Evolutionary conservation across 164 flowering plant species (phyloP), one percentile per base, ranked within the genome.

Genomic region (Santalum album): DNA sequence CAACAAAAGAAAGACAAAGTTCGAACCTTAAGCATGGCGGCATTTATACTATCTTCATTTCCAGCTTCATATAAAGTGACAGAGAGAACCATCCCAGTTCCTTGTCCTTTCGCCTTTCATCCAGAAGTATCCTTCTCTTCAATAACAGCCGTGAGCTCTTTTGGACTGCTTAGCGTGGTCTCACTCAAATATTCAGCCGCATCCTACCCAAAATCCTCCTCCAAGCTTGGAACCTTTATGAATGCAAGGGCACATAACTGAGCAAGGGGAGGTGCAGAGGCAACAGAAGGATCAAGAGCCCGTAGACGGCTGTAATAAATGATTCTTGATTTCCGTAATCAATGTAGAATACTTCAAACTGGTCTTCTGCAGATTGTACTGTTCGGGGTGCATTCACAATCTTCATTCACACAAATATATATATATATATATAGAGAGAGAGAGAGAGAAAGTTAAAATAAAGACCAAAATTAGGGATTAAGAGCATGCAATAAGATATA

Each of bases 271-370:
- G 97, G 87, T 46, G 78, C 65, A 22, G 86, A 59, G 21, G 96
- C 70, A 7, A 87, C 67, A 2, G 97, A 81, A 57, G 95, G 64
- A 60, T 83, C 95, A 55, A 90, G 51, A 44, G 96, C 95, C 32
- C 96, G 80, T 53, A 94, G 63, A 26, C 65, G 72, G 56, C 78
- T 74, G 75, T 75, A 94, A 32, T 83, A 60, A 65, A 86, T 75
- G 0, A 54, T 67, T 90, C 99, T 73, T 94, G 99, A 66, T 87
- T 94, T 29, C 99, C 99, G 58, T 84, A 94, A 57, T 94, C 99
- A 20, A 94, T 75, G 71, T 94, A 94, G 65, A 94, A 94, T 19
- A 94, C 97, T 69, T 94, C 99, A 49, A 85, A 94, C 57, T 60
- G 57, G 65, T 90, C 95, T 2, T 78, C 67, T 0, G 67, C 55